phyloP scores from a whole-genome alignment of 2,329 filamentous ascomycete species.

The Cercospora janseana region DNA sequence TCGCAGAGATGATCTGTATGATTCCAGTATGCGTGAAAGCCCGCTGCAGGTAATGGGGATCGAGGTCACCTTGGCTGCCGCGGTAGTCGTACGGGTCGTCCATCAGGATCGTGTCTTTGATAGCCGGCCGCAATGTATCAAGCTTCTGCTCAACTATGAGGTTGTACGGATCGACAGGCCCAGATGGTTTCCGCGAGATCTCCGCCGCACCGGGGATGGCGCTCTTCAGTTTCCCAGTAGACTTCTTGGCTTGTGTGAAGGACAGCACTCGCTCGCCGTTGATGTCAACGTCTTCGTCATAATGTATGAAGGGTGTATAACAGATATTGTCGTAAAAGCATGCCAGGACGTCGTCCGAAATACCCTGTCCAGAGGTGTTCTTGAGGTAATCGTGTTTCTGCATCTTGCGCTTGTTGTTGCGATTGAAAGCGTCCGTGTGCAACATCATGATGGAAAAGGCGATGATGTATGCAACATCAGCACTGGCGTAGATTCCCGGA shows the following conservation, averaged over 20 bases:
- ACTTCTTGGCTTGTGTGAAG: slow-evolving; percentile 66
- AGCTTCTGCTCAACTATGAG: slow-evolving; percentile 88
- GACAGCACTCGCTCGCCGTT: slow-evolving; percentile 70
- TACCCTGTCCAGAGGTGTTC: slow-evolving; percentile 85
- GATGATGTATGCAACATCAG: slow-evolving; percentile 97
- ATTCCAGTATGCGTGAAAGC: slow-evolving; percentile 90
- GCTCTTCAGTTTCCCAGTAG: slow-evolving; percentile 60
- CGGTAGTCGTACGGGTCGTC: slow-evolving; percentile 91
- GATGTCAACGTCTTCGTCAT: slow-evolving; percentile 86
- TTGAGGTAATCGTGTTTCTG: slow-evolving; percentile 92
- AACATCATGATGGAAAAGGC: slow-evolving; percentile 94
- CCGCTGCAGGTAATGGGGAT: slow-evolving; percentile 77
- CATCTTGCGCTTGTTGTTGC: slow-evolving; percentile 99
- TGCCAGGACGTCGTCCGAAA: slow-evolving; percentile 88
- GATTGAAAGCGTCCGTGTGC: slow-evolving; percentile 99
- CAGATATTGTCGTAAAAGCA: slow-evolving; percentile 99
- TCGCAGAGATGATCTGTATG: slow-evolving; percentile 89
- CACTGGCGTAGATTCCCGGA: slow-evolving; percentile 84
- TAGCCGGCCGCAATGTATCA: slow-evolving; percentile 74
- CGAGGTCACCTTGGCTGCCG: slow-evolving; percentile 70
- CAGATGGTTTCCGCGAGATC: slow-evolving; percentile 65
- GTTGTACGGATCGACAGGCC: slow-evolving; percentile 81
- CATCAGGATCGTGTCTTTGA: slow-evolving; percentile 88
- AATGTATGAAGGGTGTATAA: slow-evolving; percentile 97
- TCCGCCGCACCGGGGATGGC: slow-evolving; percentile 57